Base-by-base conservation (phyloP, 1,139 yeast genomes). In the Nakaseomyces glabratus region DNA sequence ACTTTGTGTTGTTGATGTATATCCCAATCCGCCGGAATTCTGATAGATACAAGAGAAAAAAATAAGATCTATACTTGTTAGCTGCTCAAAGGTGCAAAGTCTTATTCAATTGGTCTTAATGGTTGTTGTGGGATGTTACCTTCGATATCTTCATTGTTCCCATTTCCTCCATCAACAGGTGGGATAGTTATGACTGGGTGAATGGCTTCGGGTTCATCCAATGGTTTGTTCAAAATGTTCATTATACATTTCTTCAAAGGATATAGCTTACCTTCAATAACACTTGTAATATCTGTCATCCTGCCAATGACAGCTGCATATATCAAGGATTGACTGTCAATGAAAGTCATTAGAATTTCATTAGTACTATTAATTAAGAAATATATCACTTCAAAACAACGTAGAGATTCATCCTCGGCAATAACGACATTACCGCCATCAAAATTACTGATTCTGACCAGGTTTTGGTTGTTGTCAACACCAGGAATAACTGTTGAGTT, bases 201-300 rank as follows among this genome's bases (percentile, higher is more conserved):
- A n/a, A n/a, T n/a, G n/a, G n/a, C n/a, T n/a, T n/a, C n/a, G n/a
- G n/a, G n/a, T n/a, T n/a, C n/a, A n/a, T 24, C 28, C 19, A 24
- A 15, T 24, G 28, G 28, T 11, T 24, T 24, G 4, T 20, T 20
- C 10, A 24, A 12, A 4, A 11, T 11, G 9, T 24, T 20, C 28
- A 24, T 24, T n/a, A 24, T 24, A 10, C 19, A 24, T 16, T 24
- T 24, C 20, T 24, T 24, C 12, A 24, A 2, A 9, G 28, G 28
- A 20, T 24, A 24, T 7, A 24, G 6, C 12, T 24, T 24, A 20
- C 16, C 28, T 15, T 24, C 28, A 12, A 10, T 7, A 6, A 24
- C n/a, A 20, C 9, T 24, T 15, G 28, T 10, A 7, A 24, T 10
- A 11, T 16, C 9, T 18, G 14, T 15, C 9, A 24, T 24, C 2